Evolutionary conservation across 1,284 basidiomycete genomes (phyloP).

Genomic region (Marasmius tenuissimus): DNA sequence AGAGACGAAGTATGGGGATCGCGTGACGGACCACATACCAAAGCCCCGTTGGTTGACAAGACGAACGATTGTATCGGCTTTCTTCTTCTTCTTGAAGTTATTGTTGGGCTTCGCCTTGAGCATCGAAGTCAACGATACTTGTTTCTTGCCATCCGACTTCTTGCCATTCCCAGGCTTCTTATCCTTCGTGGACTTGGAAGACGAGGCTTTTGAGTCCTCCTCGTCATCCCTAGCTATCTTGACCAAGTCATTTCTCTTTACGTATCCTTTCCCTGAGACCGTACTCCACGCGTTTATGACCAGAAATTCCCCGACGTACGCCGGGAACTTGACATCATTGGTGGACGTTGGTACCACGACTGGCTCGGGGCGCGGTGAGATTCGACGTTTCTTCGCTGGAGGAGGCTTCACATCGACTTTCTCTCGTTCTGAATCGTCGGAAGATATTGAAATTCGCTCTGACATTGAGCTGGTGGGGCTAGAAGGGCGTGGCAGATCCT

Average conservation of each 20-base stretch:
- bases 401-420: constrained; percentile 24
- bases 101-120: constrained; percentile 53
- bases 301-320: constrained; percentile 68
- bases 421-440: constrained; percentile 21
- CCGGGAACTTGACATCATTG: constrained; percentile 25
- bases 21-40: constrained; percentile 40
- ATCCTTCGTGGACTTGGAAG: constrained; percentile 30
- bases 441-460: constrained; percentile 16
- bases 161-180: constrained; percentile 38
- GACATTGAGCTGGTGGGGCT: constrained; percentile 42
- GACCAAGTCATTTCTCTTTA: constrained; percentile 64
- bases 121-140: constrained; percentile 65
- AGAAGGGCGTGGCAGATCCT: constrained; percentile 36
- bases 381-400: constrained; percentile 52
- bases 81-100: constrained; percentile 43
- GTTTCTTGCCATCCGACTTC: constrained; percentile 52
- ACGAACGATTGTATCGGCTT: constrained; percentile 65
- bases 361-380: constrained; percentile 30
- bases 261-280: constrained; percentile 69
- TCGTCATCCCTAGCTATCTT: constrained; percentile 54
- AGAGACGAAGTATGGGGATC: constrained; percentile 4
- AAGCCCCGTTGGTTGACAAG: constrained; percentile 65
- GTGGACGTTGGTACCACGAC: constrained; percentile 8
- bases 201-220: constrained; percentile 28
- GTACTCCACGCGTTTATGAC: constrained; percentile 83